Conservation (phyloP, 2,329 filamentous ascomycete species). For the Falciphora oryzae region DNA sequence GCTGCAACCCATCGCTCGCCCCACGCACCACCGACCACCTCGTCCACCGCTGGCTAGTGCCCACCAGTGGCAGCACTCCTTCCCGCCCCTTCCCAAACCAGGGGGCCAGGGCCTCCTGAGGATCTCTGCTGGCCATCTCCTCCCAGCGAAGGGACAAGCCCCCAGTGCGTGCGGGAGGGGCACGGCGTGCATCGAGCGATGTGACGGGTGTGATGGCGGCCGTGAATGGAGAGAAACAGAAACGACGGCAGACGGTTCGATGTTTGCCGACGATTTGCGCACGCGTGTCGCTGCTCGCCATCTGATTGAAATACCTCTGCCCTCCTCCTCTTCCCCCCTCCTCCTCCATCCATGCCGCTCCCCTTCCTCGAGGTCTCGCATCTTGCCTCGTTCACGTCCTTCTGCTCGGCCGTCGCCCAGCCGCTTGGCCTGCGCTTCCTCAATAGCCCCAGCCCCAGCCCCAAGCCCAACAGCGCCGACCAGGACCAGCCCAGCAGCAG, state of each 20-base stretch:
- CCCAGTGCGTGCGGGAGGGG: neutral
- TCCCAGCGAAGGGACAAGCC: no score
- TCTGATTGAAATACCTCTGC: slow-evolving; percentile 1
- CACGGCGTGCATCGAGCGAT: neutral
- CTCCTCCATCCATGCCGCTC: slow-evolving; percentile 26
- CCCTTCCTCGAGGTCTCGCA: slow-evolving; percentile 63
- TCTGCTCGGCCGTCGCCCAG: slow-evolving; percentile 74
- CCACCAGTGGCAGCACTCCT: neutral
- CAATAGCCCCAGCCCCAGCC: slow-evolving; percentile 19
- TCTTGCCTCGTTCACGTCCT: slow-evolving; percentile 73
- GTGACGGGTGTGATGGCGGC: neutral
- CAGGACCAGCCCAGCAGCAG: no score
- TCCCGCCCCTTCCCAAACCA: neutral
- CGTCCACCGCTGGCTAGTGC: no score
- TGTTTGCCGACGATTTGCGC: no score
- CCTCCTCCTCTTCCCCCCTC: slow-evolving; percentile 11
- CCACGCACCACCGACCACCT: neutral
- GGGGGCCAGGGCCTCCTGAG: no score
- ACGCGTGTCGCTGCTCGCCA: no score
- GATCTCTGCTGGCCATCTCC: neutral
- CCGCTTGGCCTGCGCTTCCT: slow-evolving; percentile 72
- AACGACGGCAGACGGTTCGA: neutral
- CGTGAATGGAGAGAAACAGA: neutral
- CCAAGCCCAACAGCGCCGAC: neutral
- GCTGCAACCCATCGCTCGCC: neutral